Percentiles rank a stretch among this genome's conserved stretches.
Conservation (phyloP, 1,284 basidiomycete genomes). For the Leccinum colubrinum region DNA sequence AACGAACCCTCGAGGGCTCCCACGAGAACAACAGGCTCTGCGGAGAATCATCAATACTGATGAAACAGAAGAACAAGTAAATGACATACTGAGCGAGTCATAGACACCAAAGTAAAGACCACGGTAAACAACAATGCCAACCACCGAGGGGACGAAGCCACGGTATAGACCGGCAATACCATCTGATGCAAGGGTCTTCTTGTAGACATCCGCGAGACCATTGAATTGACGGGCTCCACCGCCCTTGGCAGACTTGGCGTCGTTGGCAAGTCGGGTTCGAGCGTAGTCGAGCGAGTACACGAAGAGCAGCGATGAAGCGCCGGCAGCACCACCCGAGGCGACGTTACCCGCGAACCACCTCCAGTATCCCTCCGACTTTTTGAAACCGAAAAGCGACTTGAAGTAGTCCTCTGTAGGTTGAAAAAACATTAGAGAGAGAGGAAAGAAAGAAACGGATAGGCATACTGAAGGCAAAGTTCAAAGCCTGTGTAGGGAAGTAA, state of each 20-base stretch:
- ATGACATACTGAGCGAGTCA: slow-evolving; percentile 80
- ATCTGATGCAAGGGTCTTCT: slow-evolving; percentile 88
- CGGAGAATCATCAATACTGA: slow-evolving; percentile 15
- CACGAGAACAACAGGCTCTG: slow-evolving; percentile 89
- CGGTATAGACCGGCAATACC: slow-evolving; percentile 92
- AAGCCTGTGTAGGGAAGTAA: slow-evolving; percentile 95
- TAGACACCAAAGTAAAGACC: slow-evolving; percentile 96
- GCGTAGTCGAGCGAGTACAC: slow-evolving; percentile 98
- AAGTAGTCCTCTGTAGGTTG: slow-evolving; percentile 83
- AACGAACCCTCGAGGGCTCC: slow-evolving; percentile 89
- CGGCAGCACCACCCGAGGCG: slow-evolving; percentile 96
- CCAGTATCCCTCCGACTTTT: slow-evolving; percentile 88
- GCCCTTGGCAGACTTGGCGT: slow-evolving; percentile 90
- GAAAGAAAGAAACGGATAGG: neutral
- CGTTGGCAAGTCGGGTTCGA: slow-evolving; percentile 96
- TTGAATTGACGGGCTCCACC: slow-evolving; percentile 95
- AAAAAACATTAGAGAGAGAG: neutral
- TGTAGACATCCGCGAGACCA: slow-evolving; percentile 93
- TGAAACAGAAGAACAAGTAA: neutral
- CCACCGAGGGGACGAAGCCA: slow-evolving; percentile 93
- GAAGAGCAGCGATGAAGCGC: slow-evolving; percentile 94
- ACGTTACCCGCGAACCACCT: slow-evolving; percentile 91
- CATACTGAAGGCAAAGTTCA: slow-evolving; percentile 95
- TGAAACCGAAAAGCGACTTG: slow-evolving; percentile 93
- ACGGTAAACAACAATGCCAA: slow-evolving; percentile 95